Evolutionary conservation across 805 yeast genomes (phyloP).

Genomic region (Phaffomyces opuntiae): DNA sequence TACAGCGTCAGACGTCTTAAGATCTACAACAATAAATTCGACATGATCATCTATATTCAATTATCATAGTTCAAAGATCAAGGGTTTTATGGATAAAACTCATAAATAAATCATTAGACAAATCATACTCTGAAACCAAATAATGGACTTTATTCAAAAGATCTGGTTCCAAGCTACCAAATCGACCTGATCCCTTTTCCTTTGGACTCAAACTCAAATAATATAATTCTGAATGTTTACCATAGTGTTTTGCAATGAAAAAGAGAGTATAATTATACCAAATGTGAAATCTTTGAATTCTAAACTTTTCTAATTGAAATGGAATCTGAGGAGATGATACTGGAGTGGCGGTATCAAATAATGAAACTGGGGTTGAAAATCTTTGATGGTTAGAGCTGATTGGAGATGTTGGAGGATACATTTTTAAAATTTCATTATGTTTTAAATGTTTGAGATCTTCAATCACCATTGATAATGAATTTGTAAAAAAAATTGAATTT

Average conservation of each 20-base stretch:
- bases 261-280: constrained; percentile 13
- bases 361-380: too few relatives aligned
- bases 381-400: neutral
- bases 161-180: constrained; percentile 12
- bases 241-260: constrained; percentile 11
- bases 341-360: neutral
- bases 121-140: constrained; percentile 8
- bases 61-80: too few relatives aligned
- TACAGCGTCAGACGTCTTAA: too few relatives aligned
- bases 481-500: neutral
- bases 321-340: neutral
- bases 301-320: constrained; percentile 9
- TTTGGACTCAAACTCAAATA: neutral
- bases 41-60: too few relatives aligned
- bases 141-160: constrained; percentile 6
- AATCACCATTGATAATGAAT: constrained; percentile 1
- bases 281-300: constrained; percentile 13
- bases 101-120: constrained; percentile 16
- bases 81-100: constrained; percentile 7
- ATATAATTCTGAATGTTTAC: neutral
- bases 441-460: constrained; percentile 15
- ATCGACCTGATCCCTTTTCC: constrained; percentile 7
- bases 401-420: constrained; percentile 11
- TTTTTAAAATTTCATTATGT: constrained; percentile 12
- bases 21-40: too few relatives aligned